These are phyloP conservation scores for Mrakia gelida DNA, from an alignment of 768 basidiomycete genomes.

Conservation along the genomic window DNA sequence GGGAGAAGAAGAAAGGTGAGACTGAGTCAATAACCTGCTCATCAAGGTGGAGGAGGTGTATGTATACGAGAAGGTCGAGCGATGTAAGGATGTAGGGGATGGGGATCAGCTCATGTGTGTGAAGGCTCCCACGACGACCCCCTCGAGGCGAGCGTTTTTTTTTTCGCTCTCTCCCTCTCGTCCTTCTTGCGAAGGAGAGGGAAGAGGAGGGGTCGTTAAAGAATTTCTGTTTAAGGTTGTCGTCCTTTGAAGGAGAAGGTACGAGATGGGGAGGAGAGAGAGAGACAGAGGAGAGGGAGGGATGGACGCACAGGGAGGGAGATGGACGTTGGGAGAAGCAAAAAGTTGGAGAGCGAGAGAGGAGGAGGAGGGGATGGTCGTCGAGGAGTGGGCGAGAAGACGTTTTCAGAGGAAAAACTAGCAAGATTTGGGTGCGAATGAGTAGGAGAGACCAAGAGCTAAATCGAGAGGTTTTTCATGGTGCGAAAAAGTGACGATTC, in stretches of 20 bases:
- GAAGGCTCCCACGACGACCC: conserved; percentile 11
- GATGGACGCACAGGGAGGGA: neutral
- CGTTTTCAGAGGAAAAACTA: neutral
- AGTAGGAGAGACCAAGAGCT: too few species aligned
- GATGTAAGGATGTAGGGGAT: neutral
- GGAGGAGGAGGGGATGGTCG: neutral
- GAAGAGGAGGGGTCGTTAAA: neutral
- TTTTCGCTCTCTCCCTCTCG: neutral
- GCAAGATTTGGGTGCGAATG: neutral
- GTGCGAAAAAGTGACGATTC: too few species aligned
- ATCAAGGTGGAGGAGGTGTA: too few species aligned
- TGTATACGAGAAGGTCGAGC: neutral
- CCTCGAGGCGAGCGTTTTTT: neutral
- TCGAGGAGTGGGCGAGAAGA: neutral
- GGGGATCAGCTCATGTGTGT: conserved; percentile 13
- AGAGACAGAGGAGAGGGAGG: neutral
- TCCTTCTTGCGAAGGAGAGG: neutral
- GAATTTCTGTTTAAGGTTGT: neutral
- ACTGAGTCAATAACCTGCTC: neutral
- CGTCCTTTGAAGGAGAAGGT: neutral
- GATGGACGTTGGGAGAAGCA: neutral
- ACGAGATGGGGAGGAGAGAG: neutral
- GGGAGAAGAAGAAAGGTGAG: neutral
- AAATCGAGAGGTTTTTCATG: too few species aligned
- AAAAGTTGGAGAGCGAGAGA: neutral